Evolutionary conservation across 2,329 filamentous ascomycete genomes (phyloP).

Genomic region (Teratosphaeria pseudoeucalypti): DNA sequence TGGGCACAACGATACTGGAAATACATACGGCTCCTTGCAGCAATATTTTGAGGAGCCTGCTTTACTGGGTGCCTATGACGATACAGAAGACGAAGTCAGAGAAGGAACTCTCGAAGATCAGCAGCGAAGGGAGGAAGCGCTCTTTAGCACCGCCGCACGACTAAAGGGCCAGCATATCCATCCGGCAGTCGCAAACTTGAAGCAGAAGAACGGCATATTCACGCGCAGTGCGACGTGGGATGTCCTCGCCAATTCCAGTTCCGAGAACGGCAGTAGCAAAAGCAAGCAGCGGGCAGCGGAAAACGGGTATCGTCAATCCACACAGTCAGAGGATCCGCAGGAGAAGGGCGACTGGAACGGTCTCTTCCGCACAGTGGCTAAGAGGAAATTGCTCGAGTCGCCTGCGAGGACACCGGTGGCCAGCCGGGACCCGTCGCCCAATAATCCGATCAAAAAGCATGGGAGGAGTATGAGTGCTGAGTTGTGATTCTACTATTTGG

Average conservation of each 20-base stretch:
- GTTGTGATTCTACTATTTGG: background rate
- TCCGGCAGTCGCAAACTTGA: background rate
- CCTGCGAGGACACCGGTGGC: background rate
- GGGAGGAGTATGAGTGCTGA: background rate
- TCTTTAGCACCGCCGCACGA: background rate
- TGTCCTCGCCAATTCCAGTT: background rate
- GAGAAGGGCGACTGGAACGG: constrained; percentile 7
- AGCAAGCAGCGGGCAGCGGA: background rate
- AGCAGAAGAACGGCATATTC: background rate
- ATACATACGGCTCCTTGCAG: background rate
- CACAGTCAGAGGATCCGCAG: constrained; percentile 1
- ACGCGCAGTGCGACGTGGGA: background rate
- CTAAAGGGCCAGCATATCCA: background rate
- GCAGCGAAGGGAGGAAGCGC: background rate
- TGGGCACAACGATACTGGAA: background rate
- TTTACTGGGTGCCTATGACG: background rate
- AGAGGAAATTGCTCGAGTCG: constrained; percentile 1
- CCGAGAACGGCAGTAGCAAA: background rate
- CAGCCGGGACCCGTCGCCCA: background rate
- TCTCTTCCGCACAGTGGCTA: constrained; percentile 2
- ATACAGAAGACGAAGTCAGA: background rate
- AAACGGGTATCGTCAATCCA: background rate
- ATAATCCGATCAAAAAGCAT: background rate
- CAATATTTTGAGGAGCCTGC: background rate
- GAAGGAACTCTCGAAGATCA: background rate